Percentiles rank a stretch among this genome's conserved stretches.
Conservation (phyloP, 306 rosid genomes). For the Malus sylvestris region DNA sequence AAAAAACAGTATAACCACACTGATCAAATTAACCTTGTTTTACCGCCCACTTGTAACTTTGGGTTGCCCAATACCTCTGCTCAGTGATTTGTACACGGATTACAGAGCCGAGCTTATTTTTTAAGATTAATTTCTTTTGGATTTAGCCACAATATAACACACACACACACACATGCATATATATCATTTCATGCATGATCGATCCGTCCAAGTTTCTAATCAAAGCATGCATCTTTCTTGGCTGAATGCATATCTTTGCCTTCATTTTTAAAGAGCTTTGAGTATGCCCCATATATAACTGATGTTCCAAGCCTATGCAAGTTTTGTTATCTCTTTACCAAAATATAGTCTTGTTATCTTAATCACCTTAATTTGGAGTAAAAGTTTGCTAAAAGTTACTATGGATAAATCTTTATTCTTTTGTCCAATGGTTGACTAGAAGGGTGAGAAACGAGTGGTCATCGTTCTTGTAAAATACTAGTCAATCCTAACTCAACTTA, state of each 20-base stretch:
- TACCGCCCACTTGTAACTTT: background rate
- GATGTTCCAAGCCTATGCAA: background rate
- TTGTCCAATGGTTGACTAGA: background rate
- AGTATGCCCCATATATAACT: background rate
- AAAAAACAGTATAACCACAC: background rate
- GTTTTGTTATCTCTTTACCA: background rate
- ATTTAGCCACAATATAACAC: background rate
- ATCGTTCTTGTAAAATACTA: too few relatives aligned
- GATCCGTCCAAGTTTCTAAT: background rate
- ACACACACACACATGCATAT: too few relatives aligned
- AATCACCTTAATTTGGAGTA: background rate
- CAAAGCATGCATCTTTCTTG: background rate
- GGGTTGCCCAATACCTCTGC: conserved; percentile 35
- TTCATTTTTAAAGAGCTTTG: background rate
- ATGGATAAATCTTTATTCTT: background rate
- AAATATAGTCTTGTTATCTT: background rate
- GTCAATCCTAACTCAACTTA: background rate
- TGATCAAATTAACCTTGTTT: background rate
- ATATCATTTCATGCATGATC: background rate
- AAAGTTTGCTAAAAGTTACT: background rate
- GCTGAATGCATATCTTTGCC: background rate
- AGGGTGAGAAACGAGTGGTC: background rate
- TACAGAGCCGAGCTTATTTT: background rate
- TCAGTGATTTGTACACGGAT: conserved; percentile 1
- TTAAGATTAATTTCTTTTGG: background rate